Evolutionary conservation across 305 asterid species (phyloP).

Genomic region (Solanum chacoense): DNA sequence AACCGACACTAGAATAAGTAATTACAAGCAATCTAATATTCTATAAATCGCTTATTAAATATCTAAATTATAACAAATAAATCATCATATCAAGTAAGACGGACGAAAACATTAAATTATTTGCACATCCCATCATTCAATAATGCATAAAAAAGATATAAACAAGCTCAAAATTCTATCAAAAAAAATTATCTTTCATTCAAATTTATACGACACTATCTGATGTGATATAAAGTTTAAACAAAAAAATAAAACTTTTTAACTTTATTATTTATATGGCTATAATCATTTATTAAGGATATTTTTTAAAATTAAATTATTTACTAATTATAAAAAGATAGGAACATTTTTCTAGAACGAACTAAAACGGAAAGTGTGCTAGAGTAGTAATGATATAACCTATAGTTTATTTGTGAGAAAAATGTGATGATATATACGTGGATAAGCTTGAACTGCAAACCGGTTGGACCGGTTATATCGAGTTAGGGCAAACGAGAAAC

Average conservation of each 20-base stretch:
- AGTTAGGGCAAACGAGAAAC: conserved; percentile 9
- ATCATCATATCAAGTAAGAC: background rate
- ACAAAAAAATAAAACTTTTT: background rate
- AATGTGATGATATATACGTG: background rate
- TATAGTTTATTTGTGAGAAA: background rate
- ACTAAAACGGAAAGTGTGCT: background rate
- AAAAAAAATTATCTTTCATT: background rate
- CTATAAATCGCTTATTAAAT: background rate
- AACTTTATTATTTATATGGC: background rate
- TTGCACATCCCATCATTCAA: background rate
- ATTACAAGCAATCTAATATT: background rate
- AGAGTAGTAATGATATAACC: background rate
- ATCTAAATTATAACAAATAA: background rate
- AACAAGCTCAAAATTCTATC: background rate
- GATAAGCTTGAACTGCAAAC: background rate
- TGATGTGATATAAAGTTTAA: background rate
- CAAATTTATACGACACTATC: background rate
- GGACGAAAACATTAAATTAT: background rate
- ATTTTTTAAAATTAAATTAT: background rate
- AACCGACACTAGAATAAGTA: background rate
- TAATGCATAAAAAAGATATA: background rate
- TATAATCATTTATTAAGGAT: background rate
- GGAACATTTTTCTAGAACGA: background rate
- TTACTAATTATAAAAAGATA: background rate
- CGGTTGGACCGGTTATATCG: conserved; percentile 5